Base-by-base conservation (phyloP, 1,284 basidiomycete species). In the Boletellus deceptivus region DNA sequence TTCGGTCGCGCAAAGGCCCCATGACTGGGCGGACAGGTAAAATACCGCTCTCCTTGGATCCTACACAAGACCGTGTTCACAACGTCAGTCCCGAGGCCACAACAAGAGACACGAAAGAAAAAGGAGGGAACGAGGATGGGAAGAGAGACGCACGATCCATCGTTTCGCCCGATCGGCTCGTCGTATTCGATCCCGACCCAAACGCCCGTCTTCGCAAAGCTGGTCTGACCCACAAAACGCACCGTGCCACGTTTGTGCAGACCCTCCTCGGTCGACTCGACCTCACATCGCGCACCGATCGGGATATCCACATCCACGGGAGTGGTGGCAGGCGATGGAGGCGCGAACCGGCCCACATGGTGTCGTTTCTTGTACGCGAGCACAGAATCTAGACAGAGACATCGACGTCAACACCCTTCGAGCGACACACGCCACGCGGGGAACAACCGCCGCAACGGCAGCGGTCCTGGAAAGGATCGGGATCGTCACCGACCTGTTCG, bases 111-210 rank as follows among this genome's bases (percentile, higher is more conserved):
- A n/a, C 4, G 27, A 29, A 6, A 8, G 7, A 29, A 29, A 11
- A 29, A 29, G 4, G 27, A 10, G 7, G 8, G 8, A 4, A 29
- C 7, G 11, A 29, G 24, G 24, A 25, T 6, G 24, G 24, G 11
- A 4, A 31, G 11, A 10, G 11, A 31, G 3, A 83, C 91, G 74
- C 69, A 95, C 91, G 85, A 85, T 58, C 96, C 96, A 68, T 98
- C 90, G 57, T 96, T 95, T 73, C 95, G 98, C 11, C 96, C 95
- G 11, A 93, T 79, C 1, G 97, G 96, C 64, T 98, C 97, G 65
- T 99, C 97, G 61, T 96, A 92, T 69, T 97, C 91, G 7, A 99
- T 77, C 1, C 96, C 97, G 3, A 98, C 80, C 96, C 96, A 98
- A 0, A 82, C 65, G 0, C 87, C 86, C 44, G 46, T 6, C 54